Percentiles rank a stretch among this genome's conserved stretches.
These are phyloP conservation scores for Saitozyma podzolica DNA, from an alignment of 768 basidiomycete species.

Conservation along the genomic window DNA sequence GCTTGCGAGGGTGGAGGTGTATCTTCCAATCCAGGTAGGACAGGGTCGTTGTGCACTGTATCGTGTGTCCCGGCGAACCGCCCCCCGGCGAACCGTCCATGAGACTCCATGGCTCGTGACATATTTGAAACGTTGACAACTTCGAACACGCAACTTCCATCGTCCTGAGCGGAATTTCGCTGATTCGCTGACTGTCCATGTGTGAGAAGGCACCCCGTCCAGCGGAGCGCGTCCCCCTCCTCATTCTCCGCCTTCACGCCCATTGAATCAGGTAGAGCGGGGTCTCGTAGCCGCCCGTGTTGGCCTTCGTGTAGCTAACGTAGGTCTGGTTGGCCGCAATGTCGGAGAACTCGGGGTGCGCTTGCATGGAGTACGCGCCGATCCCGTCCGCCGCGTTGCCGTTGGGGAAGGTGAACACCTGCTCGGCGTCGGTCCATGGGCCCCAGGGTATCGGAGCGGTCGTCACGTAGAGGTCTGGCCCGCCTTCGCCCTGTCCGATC, in stretches of 20 bases:
- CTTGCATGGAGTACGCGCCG: conserved; percentile 2
- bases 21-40: no score
- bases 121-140: no score
- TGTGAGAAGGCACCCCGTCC: no score
- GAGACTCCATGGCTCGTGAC: no score
- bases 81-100: no score
- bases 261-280: not conserved
- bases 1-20: no score
- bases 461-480: conserved; percentile 1
- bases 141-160: no score
- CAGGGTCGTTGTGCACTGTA: no score
- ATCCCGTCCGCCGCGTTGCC: not conserved
- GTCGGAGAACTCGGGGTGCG: conserved; percentile 2
- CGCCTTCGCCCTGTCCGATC: conserved; percentile 7
- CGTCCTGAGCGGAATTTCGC: no score
- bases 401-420: not conserved
- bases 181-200: no score
- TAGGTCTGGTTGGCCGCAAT: not conserved
- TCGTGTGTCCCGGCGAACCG: no score
- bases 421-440: conserved; percentile 3
- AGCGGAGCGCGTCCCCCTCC: no score
- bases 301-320: not conserved
- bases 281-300: conserved; percentile 2
- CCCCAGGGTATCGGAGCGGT: conserved; percentile 7
- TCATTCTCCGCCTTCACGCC: not conserved